Base-by-base conservation (phyloP, 169 alveolate genomes). In the Cryptosporidium canis region DNA sequence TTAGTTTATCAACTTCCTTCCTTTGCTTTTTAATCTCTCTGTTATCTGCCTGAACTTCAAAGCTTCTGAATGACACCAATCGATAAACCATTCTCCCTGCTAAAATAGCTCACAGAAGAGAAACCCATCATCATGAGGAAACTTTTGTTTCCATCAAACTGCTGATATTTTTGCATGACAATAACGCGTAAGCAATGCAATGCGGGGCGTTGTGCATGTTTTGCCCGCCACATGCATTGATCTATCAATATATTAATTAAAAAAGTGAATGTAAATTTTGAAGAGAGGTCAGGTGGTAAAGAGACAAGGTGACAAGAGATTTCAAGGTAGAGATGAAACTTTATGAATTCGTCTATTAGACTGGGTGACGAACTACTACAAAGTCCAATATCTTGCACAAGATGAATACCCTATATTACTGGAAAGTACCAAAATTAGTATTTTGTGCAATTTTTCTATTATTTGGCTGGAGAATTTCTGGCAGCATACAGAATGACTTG, bases 141-240 rank as follows among this genome's bases (percentile, higher is more conserved):
- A 35, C 4, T 27, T 35, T 35, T 27, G 37, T 5, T 35, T 61
- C 47, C 11, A 35, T 51, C 27, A 56, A 21, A 11, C 27, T 61
- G 0, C 31, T 35, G 5, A 29, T 51, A 6, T 51, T 51, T 21
- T 51, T 51, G 63, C 63, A 51, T 51, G 63, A 51, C 63, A 51
- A 51, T 51, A 6, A 51, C 63, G 24, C 63, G 63, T 51, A 51
- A 51, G 63, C 27, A 61, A 29, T 61, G 9, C 24, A 61, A 29
- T 61, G 68, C 31, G 68, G 68, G 68, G 68, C 37, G 29, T 1
- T 35, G 37, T 61, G 68, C 68, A 61, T 61, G 45, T 61, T 61
- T 29, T 12, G 6, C 68, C 63, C 63, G 63, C 63, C 68, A 35
- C 68, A 61, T 31, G 45, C 41, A n/a, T 31, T 35, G 68, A 61